phyloP scores from a whole-genome alignment of 768 basidiomycete genomes.

The Tricholoma flavovirens region DNA sequence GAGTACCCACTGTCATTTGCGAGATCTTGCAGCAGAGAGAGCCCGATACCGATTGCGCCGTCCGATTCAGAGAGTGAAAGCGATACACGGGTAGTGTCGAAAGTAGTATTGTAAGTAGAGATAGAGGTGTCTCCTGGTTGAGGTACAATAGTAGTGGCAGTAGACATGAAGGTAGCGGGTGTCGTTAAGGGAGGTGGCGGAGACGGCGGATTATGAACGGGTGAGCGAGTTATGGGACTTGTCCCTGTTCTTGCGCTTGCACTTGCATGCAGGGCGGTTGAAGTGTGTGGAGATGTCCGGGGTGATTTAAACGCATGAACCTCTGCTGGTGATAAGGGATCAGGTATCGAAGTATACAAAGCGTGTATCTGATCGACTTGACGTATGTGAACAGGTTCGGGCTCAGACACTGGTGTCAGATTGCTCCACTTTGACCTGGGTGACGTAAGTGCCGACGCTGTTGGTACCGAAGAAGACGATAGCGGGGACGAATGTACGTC shows the following conservation, averaged over 20 bases:
- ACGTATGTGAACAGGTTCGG: not conserved
- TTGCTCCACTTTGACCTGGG: not conserved
- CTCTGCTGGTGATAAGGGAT: not conserved
- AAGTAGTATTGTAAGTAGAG: conserved; percentile 5
- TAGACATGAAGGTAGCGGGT: conserved; percentile 4
- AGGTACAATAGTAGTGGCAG: not conserved
- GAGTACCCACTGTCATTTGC: conserved; percentile 26
- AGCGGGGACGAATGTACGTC: not conserved
- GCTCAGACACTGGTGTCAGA: not conserved
- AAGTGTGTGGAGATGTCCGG: not conserved
- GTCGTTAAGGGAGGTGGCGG: not conserved
- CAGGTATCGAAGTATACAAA: not conserved
- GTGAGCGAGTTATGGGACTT: not conserved
- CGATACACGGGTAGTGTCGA: conserved; percentile 9
- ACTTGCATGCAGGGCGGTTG: not conserved
- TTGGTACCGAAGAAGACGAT: not conserved
- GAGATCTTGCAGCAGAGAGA: conserved; percentile 55
- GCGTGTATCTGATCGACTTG: not conserved
- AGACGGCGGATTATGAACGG: not conserved
- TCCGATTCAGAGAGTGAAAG: conserved; percentile 36
- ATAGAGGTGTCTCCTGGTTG: not conserved
- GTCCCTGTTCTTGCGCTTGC: not conserved
- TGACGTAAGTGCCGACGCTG: not conserved
- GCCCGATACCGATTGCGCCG: conserved; percentile 62
- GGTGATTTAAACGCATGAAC: not conserved